Percentiles rank a stretch among this genome's conserved stretches.
Conservation (phyloP, 177 flowering plant genomes). For the Vitis hybrid region DNA sequence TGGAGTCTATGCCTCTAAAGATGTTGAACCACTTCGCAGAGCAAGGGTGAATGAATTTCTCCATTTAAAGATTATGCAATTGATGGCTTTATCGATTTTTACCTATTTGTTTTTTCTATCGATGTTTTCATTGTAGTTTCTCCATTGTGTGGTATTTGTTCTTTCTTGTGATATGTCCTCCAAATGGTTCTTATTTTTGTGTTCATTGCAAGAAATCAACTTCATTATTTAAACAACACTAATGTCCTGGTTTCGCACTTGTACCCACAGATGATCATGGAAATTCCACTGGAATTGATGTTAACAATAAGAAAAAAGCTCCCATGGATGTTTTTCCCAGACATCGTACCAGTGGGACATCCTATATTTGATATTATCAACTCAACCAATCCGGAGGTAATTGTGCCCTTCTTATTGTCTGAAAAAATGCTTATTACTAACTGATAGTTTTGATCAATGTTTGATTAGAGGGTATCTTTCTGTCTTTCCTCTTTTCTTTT, state of each 20-base stretch:
- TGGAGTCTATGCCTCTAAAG: constrained; percentile 91
- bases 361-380: constrained; percentile 96
- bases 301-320: constrained; percentile 77
- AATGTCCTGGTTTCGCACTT: constrained; percentile 1
- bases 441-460: background rate
- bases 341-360: constrained; percentile 88
- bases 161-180: no score
- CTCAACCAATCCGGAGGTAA: constrained; percentile 90
- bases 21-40: constrained; percentile 79
- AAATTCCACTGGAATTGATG: constrained; percentile 94
- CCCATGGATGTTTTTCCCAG: constrained; percentile 99
- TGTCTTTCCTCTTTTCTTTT: background rate
- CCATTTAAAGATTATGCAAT: background rate
- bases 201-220: background rate
- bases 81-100: no score
- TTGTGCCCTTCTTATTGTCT: background rate
- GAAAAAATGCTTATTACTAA: background rate
- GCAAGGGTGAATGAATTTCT: constrained; percentile 58
- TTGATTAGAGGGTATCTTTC: background rate
- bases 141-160: no score
- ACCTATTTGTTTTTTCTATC: background rate
- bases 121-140: no score
- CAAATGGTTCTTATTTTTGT: no score
- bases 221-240: background rate
- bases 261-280: constrained; percentile 74